Conservation (phyloP, 2,329 filamentous ascomycete genomes). For the Neonectria neomacrospora region DNA sequence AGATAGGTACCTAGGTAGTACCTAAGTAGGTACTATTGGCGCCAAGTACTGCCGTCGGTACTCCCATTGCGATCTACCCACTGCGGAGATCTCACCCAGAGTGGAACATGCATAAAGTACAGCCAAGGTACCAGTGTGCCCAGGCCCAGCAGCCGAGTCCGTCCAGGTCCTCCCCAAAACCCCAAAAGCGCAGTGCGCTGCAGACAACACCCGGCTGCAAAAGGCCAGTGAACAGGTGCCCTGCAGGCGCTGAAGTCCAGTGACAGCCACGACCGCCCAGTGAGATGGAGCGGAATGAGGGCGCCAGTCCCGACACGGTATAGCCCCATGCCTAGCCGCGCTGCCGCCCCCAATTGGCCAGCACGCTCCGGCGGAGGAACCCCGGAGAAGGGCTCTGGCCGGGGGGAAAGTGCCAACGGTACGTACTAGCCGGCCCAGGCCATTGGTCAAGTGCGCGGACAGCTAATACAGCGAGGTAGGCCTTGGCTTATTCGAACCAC, state of each 20-base stretch:
- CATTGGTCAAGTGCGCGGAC: conserved; percentile 28
- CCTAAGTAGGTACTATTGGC: no score
- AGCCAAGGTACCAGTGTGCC: conserved; percentile 18
- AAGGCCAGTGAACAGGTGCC: conserved; percentile 28
- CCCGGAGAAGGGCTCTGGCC: conserved; percentile 44
- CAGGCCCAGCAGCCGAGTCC: background rate
- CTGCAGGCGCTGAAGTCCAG: conserved; percentile 30
- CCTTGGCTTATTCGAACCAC: conserved; percentile 54
- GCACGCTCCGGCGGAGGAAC: conserved; percentile 43
- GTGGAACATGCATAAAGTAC: conserved; percentile 33
- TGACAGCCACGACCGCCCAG: conserved; percentile 28
- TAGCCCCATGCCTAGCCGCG: conserved; percentile 33
- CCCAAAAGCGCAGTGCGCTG: conserved; percentile 27
- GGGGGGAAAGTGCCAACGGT: conserved; percentile 28
- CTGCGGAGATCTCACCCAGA: conserved; percentile 23
- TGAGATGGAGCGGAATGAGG: conserved; percentile 30
- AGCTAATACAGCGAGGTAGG: conserved; percentile 31
- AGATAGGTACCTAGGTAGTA: no score
- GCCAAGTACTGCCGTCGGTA: conserved; percentile 18
- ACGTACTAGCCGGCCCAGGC: conserved; percentile 34
- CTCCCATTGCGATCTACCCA: conserved; percentile 22
- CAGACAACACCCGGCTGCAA: conserved; percentile 33
- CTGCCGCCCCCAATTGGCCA: conserved; percentile 40
- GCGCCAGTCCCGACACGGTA: conserved; percentile 34
- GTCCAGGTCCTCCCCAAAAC: background rate